Evolutionary conservation across 306 rosid genomes (phyloP), one percentile per base, ranked within the genome.

Genomic region (Trifolium repens): DNA sequence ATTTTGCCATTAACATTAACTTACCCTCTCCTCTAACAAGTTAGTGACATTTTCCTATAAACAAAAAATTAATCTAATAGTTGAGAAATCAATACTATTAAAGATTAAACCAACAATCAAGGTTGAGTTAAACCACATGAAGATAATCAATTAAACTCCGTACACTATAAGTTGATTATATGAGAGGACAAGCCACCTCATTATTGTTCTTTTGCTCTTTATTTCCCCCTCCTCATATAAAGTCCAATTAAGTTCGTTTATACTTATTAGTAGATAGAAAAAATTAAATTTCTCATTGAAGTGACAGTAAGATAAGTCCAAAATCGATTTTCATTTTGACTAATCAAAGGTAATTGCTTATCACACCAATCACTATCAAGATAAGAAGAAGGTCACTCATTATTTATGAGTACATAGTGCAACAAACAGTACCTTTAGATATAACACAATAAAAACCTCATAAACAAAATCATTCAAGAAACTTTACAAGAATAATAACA

Each of bases 231-330:
- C 74, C 40, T 34, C 34, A 54, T 22, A 50, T 58, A 70, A 68
- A 65, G 73, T 68, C 73, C 67, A 67, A 61, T 61, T 61, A 61
- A 66, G 85, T 83, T 73, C 39, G 61, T 58, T 58, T 34, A 78
- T 70, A 77, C 81, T 68, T 75, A 85, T 81, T 70, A 26, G 65
- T 70, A 26, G 65, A 57, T 37, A 50, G 58, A 2, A 55, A 43
- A 6, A 53, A 46, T 74, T 74, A 53, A 24, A 54, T 44, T 62
- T 69, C 72, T 58, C n/a, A 68, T 34, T 79, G 91, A 90, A 52
- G 82, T 78, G 96, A 91, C 96, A 83, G 83, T 75, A 78, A 83
- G 71, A 75, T 75, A 83, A 69, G 43, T 75, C 87, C 93, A 92
- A 87, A 88, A 81, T 74, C 57, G 44, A 83, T 81, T 88, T 82